A percentile compares a stretch with the other conserved stretches of the same genome.
phyloP scores from a whole-genome alignment of 148 eudicot genomes.

The Fagopyrum homotropicum region DNA sequence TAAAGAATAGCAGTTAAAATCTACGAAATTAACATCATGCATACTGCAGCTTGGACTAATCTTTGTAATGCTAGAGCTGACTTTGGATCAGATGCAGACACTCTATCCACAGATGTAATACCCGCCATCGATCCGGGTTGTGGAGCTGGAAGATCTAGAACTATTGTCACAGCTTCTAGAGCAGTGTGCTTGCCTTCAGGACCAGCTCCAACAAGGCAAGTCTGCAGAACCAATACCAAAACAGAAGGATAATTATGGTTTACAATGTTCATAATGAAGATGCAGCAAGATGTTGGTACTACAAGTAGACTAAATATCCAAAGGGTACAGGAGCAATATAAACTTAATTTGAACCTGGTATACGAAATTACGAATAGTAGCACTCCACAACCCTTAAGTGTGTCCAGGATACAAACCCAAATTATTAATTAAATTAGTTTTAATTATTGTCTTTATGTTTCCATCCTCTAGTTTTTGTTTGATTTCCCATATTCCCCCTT shows the following conservation, averaged over 20 bases:
- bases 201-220: conserved; percentile 96
- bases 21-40: conserved; percentile 17
- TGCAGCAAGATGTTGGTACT: not conserved
- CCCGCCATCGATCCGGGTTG: conserved; percentile 90
- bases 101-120: conserved; percentile 81
- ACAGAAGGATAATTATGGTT: not conserved
- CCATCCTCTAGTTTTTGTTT: too few relatives aligned
- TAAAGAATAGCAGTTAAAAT: not conserved
- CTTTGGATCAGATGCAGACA: conserved; percentile 97
- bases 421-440: too few relatives aligned
- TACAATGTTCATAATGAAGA: conserved; percentile 1
- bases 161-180: conserved; percentile 94
- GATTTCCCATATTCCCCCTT: too few relatives aligned
- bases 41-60: conserved; percentile 98
- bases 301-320: not conserved
- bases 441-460: too few relatives aligned
- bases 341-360: not conserved
- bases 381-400: not conserved
- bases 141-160: conserved; percentile 98
- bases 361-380: not conserved
- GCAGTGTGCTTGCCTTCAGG: conserved; percentile 98
- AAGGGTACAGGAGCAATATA: not conserved
- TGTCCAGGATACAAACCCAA: not conserved
- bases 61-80: conserved; percentile 91
- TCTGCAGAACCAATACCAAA: conserved; percentile 32